Evolutionary conservation across 768 basidiomycete genomes (phyloP).

Genomic region (Suillus alpinus): DNA sequence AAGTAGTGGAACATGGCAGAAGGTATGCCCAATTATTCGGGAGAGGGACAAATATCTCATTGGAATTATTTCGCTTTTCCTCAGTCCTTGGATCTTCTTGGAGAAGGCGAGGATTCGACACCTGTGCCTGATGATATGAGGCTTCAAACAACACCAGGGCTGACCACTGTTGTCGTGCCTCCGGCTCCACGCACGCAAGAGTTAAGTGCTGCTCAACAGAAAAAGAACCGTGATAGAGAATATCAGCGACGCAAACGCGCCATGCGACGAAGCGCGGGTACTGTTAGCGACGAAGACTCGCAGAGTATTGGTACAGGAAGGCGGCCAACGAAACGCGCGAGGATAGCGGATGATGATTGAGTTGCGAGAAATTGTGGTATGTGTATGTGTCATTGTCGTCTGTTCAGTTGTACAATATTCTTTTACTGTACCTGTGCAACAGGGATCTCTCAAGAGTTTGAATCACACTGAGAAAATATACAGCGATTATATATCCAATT

Average conservation of each 20-base stretch:
- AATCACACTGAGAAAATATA: neutral
- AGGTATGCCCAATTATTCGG: slow-evolving; percentile 39
- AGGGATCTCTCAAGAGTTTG: neutral
- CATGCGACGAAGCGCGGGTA: slow-evolving; percentile 58
- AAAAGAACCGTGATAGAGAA: slow-evolving; percentile 76
- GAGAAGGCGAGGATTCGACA: slow-evolving; percentile 62
- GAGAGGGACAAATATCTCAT: neutral
- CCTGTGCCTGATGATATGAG: slow-evolving; percentile 65
- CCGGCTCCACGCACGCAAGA: slow-evolving; percentile 70
- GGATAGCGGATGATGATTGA: slow-evolving; percentile 66
- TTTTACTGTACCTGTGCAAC: neutral
- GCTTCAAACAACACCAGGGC: slow-evolving; percentile 65
- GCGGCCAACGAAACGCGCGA: slow-evolving; percentile 66
- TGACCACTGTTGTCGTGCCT: slow-evolving; percentile 76
- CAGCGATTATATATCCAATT: slow-evolving; percentile 37
- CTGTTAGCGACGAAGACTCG: slow-evolving; percentile 72
- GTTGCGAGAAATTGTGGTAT: neutral
- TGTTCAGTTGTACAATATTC: slow-evolving; percentile 8
- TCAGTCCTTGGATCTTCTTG: slow-evolving; percentile 73
- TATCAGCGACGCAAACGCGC: slow-evolving; percentile 80
- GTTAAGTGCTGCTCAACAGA: slow-evolving; percentile 66
- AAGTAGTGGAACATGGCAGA: slow-evolving; percentile 74
- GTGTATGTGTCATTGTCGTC: neutral
- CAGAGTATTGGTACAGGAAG: slow-evolving; percentile 44
- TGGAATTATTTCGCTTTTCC: slow-evolving; percentile 10